A percentile compares a stretch with the other conserved stretches of the same genome.
Conservation (phyloP, 1,284 basidiomycete species). For the Trametes hirsuta region DNA sequence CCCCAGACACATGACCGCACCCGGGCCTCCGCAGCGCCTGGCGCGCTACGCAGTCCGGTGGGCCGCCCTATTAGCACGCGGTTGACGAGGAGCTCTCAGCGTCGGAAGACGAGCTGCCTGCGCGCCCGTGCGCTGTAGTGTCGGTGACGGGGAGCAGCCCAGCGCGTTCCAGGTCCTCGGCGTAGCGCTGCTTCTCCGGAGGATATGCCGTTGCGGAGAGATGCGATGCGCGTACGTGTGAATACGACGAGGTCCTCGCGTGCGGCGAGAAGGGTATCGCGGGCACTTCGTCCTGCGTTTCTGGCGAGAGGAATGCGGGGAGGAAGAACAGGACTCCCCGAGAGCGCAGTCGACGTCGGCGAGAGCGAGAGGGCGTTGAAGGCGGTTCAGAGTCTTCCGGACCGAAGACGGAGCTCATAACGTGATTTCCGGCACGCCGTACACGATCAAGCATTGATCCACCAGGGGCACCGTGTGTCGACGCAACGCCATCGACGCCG, state of each 20-base stretch:
- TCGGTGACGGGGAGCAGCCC: constrained; percentile 19
- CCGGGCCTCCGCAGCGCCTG: constrained; percentile 7
- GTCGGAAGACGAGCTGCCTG: constrained; percentile 23
- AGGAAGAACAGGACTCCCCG: constrained; percentile 79
- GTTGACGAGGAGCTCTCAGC: constrained; percentile 17
- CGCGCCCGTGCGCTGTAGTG: constrained; percentile 3
- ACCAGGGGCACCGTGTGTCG: constrained; percentile 20
- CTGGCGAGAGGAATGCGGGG: constrained; percentile 73
- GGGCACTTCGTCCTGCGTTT: constrained; percentile 49
- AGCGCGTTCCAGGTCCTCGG: constrained; percentile 31
- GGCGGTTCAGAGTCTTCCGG: constrained; percentile 37
- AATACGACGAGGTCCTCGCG: constrained; percentile 33
- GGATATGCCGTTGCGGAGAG: constrained; percentile 27
- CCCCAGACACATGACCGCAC: not conserved
- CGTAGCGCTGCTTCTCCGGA: constrained; percentile 42
- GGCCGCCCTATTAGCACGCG: constrained; percentile 12
- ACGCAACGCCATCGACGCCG: constrained; percentile 37
- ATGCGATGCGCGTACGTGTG: constrained; percentile 22
- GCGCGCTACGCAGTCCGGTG: constrained; percentile 7
- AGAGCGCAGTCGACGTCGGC: constrained; percentile 50
- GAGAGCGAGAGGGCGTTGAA: constrained; percentile 44
- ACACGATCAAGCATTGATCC: constrained; percentile 46
- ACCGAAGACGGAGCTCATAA: constrained; percentile 49
- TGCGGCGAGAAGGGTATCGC: constrained; percentile 28
- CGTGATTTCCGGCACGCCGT: constrained; percentile 57